Evolutionary conservation across 106 monocot genomes (phyloP), one percentile per base, ranked within the genome.

Genomic region (Phalaenopsis equestris): DNA sequence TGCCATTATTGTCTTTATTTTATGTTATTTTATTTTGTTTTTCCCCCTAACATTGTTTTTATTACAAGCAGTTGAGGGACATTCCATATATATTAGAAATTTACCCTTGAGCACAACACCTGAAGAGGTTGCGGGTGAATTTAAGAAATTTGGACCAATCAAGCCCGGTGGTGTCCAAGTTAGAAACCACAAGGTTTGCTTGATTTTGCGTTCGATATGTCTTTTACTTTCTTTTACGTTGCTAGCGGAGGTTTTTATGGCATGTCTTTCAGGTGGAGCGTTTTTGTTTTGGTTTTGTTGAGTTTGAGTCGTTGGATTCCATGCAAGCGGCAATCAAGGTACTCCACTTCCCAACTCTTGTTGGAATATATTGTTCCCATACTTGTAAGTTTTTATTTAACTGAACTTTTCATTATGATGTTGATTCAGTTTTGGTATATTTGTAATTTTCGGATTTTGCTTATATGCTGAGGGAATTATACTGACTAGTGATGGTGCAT

Each of bases 161-260:
- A 91, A 85, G 56, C 86, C 87, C 81, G 87, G 84, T 84, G 93
- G 96, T 72, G 87, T 96, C 30, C 96, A 96, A 93, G 93, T 96
- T 75, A 90, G 90, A 90, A 91, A 85, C 85, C 86, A 91, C 64
- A 93, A 90, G 91, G 96, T 96, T 43, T n/a, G 83, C 85, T 30
- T n/a, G 1, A 18, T 55, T 11, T 43, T 79, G 8, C 12, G 14
- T 14, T 46, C 2, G 15, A 79, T 75, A 78, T 64, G 55, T 4
- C 56, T 7, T 37, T 30, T 55, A 9, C 42, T 77, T 43, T 19
- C 52, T 65, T 38, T 36, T 78, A 2, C 41, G 30, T 83, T 36
- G 14, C 19, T 47, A 43, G 12, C 61, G 30, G 30, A 30, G 37
- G 75, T 52, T 67, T 58, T 3, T 3, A 41, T 49, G 36, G 14